These are phyloP conservation scores for Theobroma grandiflorum DNA, from an alignment of 441 rosid genomes.

Conservation along the genomic window DNA sequence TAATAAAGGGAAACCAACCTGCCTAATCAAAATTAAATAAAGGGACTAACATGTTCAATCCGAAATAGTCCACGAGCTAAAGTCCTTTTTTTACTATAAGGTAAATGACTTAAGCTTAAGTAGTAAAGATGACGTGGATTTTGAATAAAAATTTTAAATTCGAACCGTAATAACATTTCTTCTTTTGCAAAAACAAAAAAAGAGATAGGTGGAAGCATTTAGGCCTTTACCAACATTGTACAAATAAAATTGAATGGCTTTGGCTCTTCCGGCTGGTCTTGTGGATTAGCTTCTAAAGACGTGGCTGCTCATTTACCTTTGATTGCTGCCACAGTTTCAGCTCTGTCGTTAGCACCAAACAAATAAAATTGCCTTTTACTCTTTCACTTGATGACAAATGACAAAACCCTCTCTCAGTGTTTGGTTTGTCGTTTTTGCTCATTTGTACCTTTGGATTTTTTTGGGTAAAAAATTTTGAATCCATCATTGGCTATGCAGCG, in stretches of 20 bases:
- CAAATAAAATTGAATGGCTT: neutral
- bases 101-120: too few relatives aligned
- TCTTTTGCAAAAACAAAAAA: too few relatives aligned
- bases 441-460: too few relatives aligned
- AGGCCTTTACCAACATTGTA: neutral
- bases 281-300: conserved; percentile 29
- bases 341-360: neutral
- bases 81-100: too few relatives aligned
- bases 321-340: neutral
- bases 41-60: too few relatives aligned
- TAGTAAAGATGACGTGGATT: too few relatives aligned
- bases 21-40: too few relatives aligned
- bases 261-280: neutral
- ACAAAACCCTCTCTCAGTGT: neutral
- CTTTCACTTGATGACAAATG: neutral
- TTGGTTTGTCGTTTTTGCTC: neutral
- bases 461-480: neutral
- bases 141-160: too few relatives aligned
- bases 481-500: neutral
- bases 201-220: too few relatives aligned
- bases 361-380: neutral
- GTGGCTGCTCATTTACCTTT: conserved; percentile 32
- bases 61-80: too few relatives aligned
- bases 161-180: too few relatives aligned
- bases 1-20: too few relatives aligned